Evolutionary conservation across 257 asterid genomes (phyloP).

Genomic region (Nicotiana sylvestris): DNA sequence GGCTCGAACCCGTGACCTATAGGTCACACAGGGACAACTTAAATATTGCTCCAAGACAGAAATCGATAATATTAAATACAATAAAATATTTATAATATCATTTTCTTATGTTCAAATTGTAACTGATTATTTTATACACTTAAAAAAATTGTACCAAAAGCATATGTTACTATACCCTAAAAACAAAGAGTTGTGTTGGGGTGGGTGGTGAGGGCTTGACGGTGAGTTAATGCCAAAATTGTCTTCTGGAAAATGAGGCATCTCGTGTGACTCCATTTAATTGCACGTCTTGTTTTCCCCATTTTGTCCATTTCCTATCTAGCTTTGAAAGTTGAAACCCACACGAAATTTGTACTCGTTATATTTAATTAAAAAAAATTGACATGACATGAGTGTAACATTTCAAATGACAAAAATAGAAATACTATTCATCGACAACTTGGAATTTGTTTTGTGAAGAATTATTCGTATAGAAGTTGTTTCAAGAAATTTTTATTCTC

Average conservation of each 20-base stretch:
- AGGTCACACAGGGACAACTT: too few species aligned
- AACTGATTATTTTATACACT: background rate
- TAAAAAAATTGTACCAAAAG: too few species aligned
- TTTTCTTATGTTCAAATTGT: too few species aligned
- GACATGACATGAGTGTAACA: background rate
- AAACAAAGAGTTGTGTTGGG: background rate
- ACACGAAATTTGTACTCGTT: background rate
- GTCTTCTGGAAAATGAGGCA: background rate
- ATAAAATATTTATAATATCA: too few species aligned
- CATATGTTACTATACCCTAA: too few species aligned
- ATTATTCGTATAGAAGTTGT: background rate
- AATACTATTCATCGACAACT: background rate
- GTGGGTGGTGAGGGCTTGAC: background rate
- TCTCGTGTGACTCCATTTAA: slow-evolving; percentile 11
- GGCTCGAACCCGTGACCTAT: too few species aligned
- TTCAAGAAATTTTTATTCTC: background rate
- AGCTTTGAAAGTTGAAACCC: background rate
- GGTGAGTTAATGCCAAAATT: background rate
- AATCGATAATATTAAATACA: background rate
- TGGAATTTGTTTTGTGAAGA: background rate
- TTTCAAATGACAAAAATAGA: background rate
- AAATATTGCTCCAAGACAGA: too few species aligned
- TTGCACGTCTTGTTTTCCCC: background rate
- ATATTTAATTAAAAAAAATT: background rate
- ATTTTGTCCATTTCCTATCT: background rate